Base-by-base conservation (phyloP, 495 filamentous ascomycete genomes). In the Lentithecium fluviatile region DNA sequence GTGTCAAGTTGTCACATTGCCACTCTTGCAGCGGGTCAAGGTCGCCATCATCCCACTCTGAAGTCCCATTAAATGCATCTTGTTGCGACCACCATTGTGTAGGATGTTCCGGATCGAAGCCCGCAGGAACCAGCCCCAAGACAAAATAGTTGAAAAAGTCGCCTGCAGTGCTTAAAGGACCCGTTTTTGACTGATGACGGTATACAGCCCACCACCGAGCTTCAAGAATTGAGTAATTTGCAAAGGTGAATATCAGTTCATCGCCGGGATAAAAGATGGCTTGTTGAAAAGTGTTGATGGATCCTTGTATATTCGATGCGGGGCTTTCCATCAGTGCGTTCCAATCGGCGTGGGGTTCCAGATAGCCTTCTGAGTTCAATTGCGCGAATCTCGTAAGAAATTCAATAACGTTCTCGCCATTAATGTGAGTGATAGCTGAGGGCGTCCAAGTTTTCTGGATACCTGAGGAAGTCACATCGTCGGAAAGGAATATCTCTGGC, bases 321-420 rank as follows among this genome's bases (percentile, higher is more conserved):
- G 78, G 73, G 59, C 64, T 78, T 5, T 61, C 60, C 71, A 83
- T 76, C 43, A 83, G 60, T n/a, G 75, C 49, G 60, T 83, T 83
- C 73, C 74, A 83, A 49, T 82, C 80, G 1, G 77, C 74, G 57
- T 83, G 71, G 0, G 74, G 69, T 38, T 83, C 79, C 1, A 81
- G 52, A 36, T 63, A 65, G 37, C 79, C 79, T 12, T 64, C 47
- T 0, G 73, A 65, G 48, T 81, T 77, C 0, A 61, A 46, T 6
- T 66, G 65, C 20, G 77, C 79, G 52, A 76, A 79, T 8, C 65
- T 29, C n/a, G 67, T 70, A 13, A 83, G 69, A 54, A 71, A 83
- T 0, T 70, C 66, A 4, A 70, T 64, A 0, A 71, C 68, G 45
- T 77, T 69, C 32, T 69, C 29, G 19, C 75, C 76, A 57, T 83